Base-by-base conservation (phyloP, 2,329 filamentous ascomycete species). In the Phialophora tarda region DNA sequence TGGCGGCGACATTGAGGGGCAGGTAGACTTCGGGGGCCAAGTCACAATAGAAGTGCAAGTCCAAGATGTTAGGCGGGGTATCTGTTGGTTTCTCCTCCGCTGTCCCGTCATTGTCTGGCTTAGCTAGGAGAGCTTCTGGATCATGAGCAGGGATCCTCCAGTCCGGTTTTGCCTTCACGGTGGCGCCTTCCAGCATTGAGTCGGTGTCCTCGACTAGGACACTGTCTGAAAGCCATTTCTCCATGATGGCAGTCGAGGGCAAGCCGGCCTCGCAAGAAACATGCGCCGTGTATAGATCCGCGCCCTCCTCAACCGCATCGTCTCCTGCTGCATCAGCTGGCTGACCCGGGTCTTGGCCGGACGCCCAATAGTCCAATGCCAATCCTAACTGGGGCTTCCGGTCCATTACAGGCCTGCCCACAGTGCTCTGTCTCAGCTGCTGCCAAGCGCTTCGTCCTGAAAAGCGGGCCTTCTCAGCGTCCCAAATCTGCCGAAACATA, bases 251-350 rank as follows among this genome's bases (percentile, higher is more conserved):
- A 41, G 82, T 75, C 7, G 79, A 78, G 1, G 80, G 80, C 62
- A 79, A 79, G 2, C 80, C 80, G 61, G 78, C 75, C 73, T 82
- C 80, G 65, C 80, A 82, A 66, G 81, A 79, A 38, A 82, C 75
- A 63, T 75, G 76, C 8, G 77, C 74, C 34, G 73, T 75, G 76
- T 78, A 81, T 41, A 75, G 66, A 38, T 73, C 8, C 2, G 55
- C 72, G 10, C 69, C 62, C 59, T 73, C 71, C 12, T 73, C 66
- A 4, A 69, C 67, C 23, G 59, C 30, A 30, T 70, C 69, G 7
- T 74, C 69, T 17, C 72, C 69, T 38, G 64, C 63, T 11, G 71
- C 34, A 48, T 51, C 30, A 63, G 70, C 50, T 69, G 69, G 48
- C 76, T 78, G 76, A 48, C 78, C 59, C 8, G 23, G 28, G 32